Evolutionary conservation across 2,329 filamentous ascomycete species (phyloP), one percentile per base, ranked within the genome.

Genomic region (Sclerotinia spermophila): DNA sequence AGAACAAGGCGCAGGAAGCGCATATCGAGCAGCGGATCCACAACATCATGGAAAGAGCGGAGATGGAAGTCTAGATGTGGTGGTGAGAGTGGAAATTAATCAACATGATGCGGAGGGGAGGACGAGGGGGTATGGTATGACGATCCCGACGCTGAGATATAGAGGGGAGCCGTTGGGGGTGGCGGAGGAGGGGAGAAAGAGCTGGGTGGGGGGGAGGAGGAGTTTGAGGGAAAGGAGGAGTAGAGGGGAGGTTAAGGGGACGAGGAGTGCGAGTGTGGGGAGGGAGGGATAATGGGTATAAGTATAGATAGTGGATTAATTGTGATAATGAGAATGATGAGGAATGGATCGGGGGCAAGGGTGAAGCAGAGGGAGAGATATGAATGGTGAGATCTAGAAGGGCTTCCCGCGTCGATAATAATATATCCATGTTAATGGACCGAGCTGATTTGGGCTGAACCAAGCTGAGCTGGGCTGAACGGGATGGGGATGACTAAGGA

Each of bases 41-140:
- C 21, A 45, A 21, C 27, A 21, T 11, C 70, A 69, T 51, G 70
- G 66, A 2, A 44, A 55, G 24, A 92, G 94, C 19, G 91, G 93
- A 0, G 79, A 90, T 82, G 85, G 86, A 76, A 83, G 87, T 15
- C 85, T 99, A 6, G 93, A 97, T 76, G 89, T 98, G 65, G 90
- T 89, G 69, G 88, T 99, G 76, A 91, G 94, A 71, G 90, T 97
- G 74, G 96, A 99, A 81, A 89, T 95, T 73, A 89, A 94, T 79
- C 92, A 97, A 78, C 89, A 91, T 76, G 89, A 98, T 79, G 88
- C 89, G 3, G 85, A 92, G 48, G 96, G 96, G 51, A 88, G 87
- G 74, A 98, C 96, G 0, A 86, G 90, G 72, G 87, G 89, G 21
- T 99, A 99, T 78, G 91, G 94, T 15, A 83, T 99, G 62, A 90